Evolutionary conservation across 805 yeast species (phyloP).

Genomic region (Cyberlindnera mississippiensis): DNA sequence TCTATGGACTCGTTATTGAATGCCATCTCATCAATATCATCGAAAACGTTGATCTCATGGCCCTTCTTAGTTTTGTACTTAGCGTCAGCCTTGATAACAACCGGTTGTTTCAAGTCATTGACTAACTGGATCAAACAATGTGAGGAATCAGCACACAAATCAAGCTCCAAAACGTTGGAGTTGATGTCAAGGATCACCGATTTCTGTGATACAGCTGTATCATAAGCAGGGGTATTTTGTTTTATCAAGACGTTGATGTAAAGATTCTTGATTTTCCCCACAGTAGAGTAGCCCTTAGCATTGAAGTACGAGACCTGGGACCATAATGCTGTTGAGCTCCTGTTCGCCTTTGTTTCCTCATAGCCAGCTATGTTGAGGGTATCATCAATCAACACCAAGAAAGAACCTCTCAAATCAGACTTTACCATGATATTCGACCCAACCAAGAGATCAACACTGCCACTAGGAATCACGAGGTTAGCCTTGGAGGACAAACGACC

Average conservation of each 20-base stretch:
- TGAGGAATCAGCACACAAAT: conserved; percentile 80
- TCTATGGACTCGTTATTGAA: conserved; percentile 18
- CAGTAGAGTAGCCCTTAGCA: conserved; percentile 47
- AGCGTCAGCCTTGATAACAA: conserved; percentile 53
- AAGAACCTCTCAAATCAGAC: conserved; percentile 45
- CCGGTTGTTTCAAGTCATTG: conserved; percentile 69
- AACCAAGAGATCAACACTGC: conserved; percentile 45
- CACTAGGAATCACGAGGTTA: conserved; percentile 47
- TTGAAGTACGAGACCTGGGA: conserved; percentile 38
- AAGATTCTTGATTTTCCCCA: conserved; percentile 43
- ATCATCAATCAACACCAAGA: conserved; percentile 66
- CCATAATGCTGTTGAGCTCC: conserved; percentile 31
- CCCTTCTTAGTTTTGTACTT: conserved; percentile 44
- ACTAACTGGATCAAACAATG: conserved; percentile 64
- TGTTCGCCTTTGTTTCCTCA: conserved; percentile 26
- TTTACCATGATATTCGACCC: conserved; percentile 35
- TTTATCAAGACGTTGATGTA: conserved; percentile 11
- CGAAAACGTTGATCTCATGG: conserved; percentile 35
- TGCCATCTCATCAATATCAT: conserved; percentile 34
- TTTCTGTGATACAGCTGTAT: conserved; percentile 26
- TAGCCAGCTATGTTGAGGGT: conserved; percentile 31
- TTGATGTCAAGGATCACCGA: conserved; percentile 38
- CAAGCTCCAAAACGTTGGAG: conserved; percentile 45
- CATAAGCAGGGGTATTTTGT: conserved; percentile 23
- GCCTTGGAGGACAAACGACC: conserved; percentile 54